Evolutionary conservation across 495 filamentous ascomycete genomes (phyloP), one percentile per base, ranked within the genome.

Genomic region (Zalerion maritima): DNA sequence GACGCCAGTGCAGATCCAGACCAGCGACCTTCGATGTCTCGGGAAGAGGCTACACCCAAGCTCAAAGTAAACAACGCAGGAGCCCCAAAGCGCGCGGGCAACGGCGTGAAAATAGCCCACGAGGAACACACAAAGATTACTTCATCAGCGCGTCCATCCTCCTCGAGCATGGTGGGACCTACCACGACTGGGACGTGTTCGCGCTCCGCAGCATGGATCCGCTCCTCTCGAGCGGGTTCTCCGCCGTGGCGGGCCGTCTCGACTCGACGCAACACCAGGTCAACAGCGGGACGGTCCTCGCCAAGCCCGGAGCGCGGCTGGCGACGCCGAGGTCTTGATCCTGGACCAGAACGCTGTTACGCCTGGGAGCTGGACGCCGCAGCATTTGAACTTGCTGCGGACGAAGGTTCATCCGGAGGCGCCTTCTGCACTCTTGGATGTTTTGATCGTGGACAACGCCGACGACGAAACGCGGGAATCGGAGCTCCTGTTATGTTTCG

Each of bases 91-190:
- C 7, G n/a, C 4, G 35, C 42, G 8, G 21, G 15, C 14, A 45
- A 41, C 38, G 42, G 42, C 13, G 13, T 5, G 10, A 16, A 17
- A 4, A 25, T 45, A 13, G 19, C 13, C n/a, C 14, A 18, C 24
- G 32, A 39, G 15, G 42, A 46, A 24, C 38, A 46, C 38, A n/a
- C n/a, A 31, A 37, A 24, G 30, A 35, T 9, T 38, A 46, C 23
- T 46, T 46, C 21, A 18, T 42, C 4, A 35, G 42, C 13, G 27
- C 26, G 10, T 6, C 24, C 8, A 21, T 25, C 0, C 23, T 46
- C 9, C 33, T 29, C 24, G 25, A 28, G 7, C 10, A 34, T 10
- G 42, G 42, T 28, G 42, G 42, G 16, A 23, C 37, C 9, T 46
- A 42, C 35, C 17, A 42, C 19, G 42, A 46, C 36, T 37, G 25